phyloP scores from a whole-genome alignment of 2,329 filamentous ascomycete genomes.

The Alternaria rosae region DNA sequence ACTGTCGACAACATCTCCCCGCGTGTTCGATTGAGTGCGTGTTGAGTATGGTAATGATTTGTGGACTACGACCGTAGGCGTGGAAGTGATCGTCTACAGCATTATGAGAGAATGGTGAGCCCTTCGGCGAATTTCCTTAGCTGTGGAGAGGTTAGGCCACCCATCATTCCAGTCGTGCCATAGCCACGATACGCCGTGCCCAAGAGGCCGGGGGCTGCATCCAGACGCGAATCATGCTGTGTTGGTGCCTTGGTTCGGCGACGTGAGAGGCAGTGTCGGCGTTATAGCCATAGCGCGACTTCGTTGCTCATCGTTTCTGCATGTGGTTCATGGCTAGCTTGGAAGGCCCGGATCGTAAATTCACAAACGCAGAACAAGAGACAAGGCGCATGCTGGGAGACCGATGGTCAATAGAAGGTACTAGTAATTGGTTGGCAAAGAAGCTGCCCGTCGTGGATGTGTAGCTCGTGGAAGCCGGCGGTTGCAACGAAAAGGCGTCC shows the following conservation, averaged over 20 bases:
- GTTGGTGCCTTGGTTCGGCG: neutral
- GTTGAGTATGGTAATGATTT: neutral
- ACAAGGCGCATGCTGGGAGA: neutral
- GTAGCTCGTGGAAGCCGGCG: neutral
- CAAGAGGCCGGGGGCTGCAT: neutral
- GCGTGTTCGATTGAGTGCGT: neutral
- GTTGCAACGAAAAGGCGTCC: neutral
- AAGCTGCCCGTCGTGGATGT: neutral
- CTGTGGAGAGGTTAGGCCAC: neutral
- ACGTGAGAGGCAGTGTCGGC: constrained; percentile 3
- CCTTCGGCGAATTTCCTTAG: neutral
- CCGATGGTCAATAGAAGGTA: neutral
- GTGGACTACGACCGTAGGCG: neutral
- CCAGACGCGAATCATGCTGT: neutral
- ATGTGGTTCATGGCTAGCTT: neutral
- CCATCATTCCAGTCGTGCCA: neutral
- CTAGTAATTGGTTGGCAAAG: neutral
- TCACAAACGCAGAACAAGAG: neutral
- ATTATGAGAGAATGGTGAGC: neutral
- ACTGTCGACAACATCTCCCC: neutral
- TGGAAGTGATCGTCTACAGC: neutral
- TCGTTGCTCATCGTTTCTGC: neutral
- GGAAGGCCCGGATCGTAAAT: neutral
- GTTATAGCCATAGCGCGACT: neutral
- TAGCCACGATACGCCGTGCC: neutral